Percentiles rank a stretch among this genome's conserved stretches.
Evolutionary conservation across 2,329 filamentous ascomycete species (phyloP).

Genomic region (Cytospora chrysosperma): DNA sequence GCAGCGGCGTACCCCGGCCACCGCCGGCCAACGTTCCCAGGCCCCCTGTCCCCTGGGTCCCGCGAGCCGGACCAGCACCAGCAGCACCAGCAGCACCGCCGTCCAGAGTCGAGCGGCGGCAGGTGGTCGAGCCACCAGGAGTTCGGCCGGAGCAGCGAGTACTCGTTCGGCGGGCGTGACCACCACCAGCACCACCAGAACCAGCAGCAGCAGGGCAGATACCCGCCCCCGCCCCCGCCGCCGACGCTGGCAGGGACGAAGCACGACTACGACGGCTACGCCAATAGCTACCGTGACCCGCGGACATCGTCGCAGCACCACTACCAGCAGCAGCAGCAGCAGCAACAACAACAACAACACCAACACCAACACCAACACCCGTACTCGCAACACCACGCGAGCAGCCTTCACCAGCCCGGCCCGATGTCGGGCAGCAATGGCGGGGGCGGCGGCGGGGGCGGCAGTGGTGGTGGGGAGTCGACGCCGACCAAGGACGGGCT

Average conservation of each 20-base stretch:
- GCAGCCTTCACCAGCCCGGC: conserved; percentile 27
- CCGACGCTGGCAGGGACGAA: conserved; percentile 39
- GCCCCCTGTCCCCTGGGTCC: conserved; percentile 46
- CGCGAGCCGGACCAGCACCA: conserved; percentile 38
- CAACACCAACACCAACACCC: neutral
- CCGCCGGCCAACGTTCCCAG: conserved; percentile 38
- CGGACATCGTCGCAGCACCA: conserved; percentile 12
- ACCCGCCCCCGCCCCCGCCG: conserved; percentile 31
- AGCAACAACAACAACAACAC: neutral
- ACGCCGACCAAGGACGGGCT: conserved; percentile 57
- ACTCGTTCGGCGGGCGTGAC: conserved; percentile 45
- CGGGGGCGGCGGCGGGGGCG: too few relatives aligned
- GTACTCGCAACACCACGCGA: conserved; percentile 26
- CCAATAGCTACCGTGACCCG: conserved; percentile 4
- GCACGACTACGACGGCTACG: conserved; percentile 32
- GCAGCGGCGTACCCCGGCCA: conserved; percentile 35
- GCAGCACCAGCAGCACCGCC: conserved; percentile 31
- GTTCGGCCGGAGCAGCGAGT: conserved; percentile 41
- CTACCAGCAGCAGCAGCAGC: conserved; percentile 13
- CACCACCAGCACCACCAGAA: too few relatives aligned
- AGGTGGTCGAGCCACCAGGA: conserved; percentile 44
- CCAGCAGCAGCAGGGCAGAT: conserved; percentile 6
- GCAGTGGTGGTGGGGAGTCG: conserved; percentile 40
- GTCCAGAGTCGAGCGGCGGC: conserved; percentile 36
- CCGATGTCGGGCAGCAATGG: too few relatives aligned